Conservation (phyloP, 2,329 filamentous ascomycete species). For the Paraphaeosphaeria minitans region DNA sequence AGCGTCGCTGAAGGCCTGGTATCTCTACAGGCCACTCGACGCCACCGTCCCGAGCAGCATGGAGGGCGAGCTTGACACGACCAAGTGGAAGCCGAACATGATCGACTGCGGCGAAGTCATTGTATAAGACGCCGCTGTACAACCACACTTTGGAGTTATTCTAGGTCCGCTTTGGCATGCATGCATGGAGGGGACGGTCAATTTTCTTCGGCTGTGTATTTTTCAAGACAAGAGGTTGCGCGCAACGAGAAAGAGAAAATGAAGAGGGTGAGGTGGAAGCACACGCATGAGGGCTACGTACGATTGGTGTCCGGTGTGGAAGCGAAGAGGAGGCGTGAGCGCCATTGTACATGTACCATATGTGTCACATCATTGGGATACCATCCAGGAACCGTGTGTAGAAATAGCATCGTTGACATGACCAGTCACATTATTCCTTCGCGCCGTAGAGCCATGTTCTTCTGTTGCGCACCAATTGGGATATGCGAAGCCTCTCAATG, state of each 20-base stretch:
- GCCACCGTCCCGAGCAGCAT: constrained; percentile 58
- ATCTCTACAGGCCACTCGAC: constrained; percentile 81
- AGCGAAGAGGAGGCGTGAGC: not conserved
- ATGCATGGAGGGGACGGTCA: constrained; percentile 9
- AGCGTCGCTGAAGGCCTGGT: constrained; percentile 89
- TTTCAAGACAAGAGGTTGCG: constrained; percentile 10
- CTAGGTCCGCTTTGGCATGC: constrained; percentile 11
- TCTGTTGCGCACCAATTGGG: too few species aligned
- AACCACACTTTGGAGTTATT: constrained; percentile 28
- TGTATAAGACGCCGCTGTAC: constrained; percentile 35
- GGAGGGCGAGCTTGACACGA: constrained; percentile 42
- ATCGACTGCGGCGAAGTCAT: constrained; percentile 64
- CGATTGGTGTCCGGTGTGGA: constrained; percentile 1
- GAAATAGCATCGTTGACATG: constrained; percentile 8
- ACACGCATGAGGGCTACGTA: constrained; percentile 5
- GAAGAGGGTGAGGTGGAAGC: not conserved
- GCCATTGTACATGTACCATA: constrained; percentile 12
- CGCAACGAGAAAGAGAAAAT: not conserved
- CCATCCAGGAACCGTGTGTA: constrained; percentile 12
- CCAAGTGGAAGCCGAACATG: constrained; percentile 59
- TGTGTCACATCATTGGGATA: constrained; percentile 10
- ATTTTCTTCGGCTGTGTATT: constrained; percentile 26
- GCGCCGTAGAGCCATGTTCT: too few species aligned
- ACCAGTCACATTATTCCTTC: not conserved
- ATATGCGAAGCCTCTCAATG: too few species aligned